A percentile compares a stretch with the other conserved stretches of the same genome.
phyloP scores from a whole-genome alignment of 108 stramenopile species.

The Cylindrotheca closterium region DNA sequence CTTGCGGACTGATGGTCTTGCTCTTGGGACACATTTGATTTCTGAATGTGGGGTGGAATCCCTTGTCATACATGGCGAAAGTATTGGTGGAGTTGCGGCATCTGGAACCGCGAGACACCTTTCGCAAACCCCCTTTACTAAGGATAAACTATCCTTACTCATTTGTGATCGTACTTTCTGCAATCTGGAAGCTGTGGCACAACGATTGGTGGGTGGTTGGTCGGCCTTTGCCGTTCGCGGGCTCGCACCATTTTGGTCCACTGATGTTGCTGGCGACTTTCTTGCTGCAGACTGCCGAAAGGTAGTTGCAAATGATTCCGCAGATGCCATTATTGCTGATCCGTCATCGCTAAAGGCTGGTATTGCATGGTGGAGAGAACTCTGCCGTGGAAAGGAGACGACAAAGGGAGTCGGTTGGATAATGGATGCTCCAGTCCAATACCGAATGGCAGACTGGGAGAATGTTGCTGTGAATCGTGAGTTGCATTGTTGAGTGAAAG shows the following conservation, averaged over 20 bases:
- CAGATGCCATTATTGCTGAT: slow-evolving; percentile 83
- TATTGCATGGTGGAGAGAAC: slow-evolving; percentile 72
- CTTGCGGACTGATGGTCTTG: slow-evolving; percentile 68
- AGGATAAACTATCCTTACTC: slow-evolving; percentile 46
- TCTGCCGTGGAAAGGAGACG: slow-evolving; percentile 38
- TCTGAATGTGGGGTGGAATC: slow-evolving; percentile 48
- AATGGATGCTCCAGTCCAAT: slow-evolving; percentile 68
- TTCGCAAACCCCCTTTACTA: slow-evolving; percentile 16
- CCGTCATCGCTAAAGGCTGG: slow-evolving; percentile 79
- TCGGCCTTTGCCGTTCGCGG: slow-evolving; percentile 76
- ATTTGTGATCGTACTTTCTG: slow-evolving; percentile 89
- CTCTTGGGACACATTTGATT: slow-evolving; percentile 63
- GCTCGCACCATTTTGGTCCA: slow-evolving; percentile 80
- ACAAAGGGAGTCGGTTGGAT: slow-evolving; percentile 74
- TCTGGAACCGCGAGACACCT: slow-evolving; percentile 63
- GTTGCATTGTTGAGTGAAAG: background rate
- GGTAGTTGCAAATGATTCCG: slow-evolving; percentile 80
- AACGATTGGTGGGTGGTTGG: slow-evolving; percentile 82
- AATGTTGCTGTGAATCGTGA: slow-evolving; percentile 47
- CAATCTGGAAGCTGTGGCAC: slow-evolving; percentile 82
- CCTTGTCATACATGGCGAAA: slow-evolving; percentile 83
- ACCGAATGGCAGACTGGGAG: slow-evolving; percentile 79
- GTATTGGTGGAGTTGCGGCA: slow-evolving; percentile 87
- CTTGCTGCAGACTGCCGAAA: slow-evolving; percentile 76
- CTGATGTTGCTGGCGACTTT: slow-evolving; percentile 80